Evolutionary conservation across 169 alveolate species (phyloP).

Genomic region (Cryptosporidium tyzzeri): DNA sequence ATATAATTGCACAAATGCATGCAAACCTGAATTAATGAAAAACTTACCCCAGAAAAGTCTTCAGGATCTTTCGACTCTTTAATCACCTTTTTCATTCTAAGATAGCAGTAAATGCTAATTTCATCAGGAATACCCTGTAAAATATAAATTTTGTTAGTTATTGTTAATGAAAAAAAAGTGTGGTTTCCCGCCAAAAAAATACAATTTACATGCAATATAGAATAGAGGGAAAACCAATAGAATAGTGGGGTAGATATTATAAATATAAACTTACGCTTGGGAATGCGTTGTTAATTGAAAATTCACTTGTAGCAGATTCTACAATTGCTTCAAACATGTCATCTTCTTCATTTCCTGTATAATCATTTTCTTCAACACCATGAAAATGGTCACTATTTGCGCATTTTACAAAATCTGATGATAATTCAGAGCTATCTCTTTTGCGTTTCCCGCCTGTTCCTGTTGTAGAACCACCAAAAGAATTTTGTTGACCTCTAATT

Average conservation of each 20-base stretch:
- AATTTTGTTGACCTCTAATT: constrained; percentile 58
- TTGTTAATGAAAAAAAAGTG: too few species aligned
- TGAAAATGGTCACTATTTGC: not conserved
- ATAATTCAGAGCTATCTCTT: not conserved
- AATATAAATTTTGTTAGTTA: not conserved
- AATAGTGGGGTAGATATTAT: too few species aligned
- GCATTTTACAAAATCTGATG: not conserved
- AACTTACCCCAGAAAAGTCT: constrained; percentile 69
- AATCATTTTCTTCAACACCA: not conserved
- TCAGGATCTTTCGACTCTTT: constrained; percentile 64
- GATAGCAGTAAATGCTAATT: constrained; percentile 44
- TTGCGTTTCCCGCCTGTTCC: not conserved
- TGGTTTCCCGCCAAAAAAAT: not conserved
- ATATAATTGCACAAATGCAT: not conserved
- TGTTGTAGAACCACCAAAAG: not conserved
- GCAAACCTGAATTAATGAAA: not conserved
- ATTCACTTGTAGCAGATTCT: constrained; percentile 64
- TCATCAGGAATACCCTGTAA: constrained; percentile 67
- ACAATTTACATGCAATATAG: not conserved
- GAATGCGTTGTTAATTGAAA: constrained; percentile 18
- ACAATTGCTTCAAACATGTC: constrained; percentile 74
- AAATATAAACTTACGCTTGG: constrained; percentile 61
- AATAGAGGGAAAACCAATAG: not conserved
- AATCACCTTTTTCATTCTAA: constrained; percentile 28
- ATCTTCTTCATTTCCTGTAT: constrained; percentile 42